Evolutionary conservation across 345 rosid genomes (phyloP).

Genomic region (Eucalyptus guilfoylei): DNA sequence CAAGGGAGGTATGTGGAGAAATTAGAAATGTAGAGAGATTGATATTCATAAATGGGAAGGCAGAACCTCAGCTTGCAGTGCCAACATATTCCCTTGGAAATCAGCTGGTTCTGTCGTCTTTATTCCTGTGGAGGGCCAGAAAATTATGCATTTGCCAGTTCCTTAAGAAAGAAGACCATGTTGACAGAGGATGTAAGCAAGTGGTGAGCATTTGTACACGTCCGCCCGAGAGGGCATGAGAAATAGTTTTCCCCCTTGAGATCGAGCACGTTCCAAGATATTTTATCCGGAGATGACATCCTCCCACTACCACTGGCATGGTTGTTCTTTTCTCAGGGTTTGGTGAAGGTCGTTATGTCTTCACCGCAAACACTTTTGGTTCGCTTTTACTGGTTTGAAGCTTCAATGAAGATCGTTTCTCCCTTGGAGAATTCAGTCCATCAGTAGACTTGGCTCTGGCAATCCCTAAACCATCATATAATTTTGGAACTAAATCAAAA

Average conservation of each 20-base stretch:
- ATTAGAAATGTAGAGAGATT: not conserved
- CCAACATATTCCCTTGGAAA: not conserved
- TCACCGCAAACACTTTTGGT: conserved; percentile 42
- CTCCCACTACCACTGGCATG: conserved; percentile 26
- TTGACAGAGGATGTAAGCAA: conserved; percentile 58
- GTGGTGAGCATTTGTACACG: conserved; percentile 70
- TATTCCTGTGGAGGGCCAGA: not conserved
- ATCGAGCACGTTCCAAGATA: conserved; percentile 93
- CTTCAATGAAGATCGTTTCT: conserved; percentile 43
- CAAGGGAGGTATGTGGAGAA: not conserved
- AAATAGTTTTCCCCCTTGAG: conserved; percentile 93
- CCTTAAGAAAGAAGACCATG: conserved; percentile 58
- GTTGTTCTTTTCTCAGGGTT: conserved; percentile 32
- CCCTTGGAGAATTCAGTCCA: conserved; percentile 40
- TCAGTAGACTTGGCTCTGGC: conserved; percentile 49
- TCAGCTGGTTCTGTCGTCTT: not conserved
- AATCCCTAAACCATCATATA: conserved; percentile 25
- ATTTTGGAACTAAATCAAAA: no score
- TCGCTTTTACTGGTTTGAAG: conserved; percentile 47
- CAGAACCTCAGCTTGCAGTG: not conserved
- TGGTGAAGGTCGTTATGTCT: conserved; percentile 35
- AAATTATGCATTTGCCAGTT: conserved; percentile 21
- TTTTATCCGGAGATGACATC: conserved; percentile 63
- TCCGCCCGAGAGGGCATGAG: conserved; percentile 87
- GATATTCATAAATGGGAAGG: not conserved